Base-by-base conservation (phyloP, 2,329 filamentous ascomycete species). In the Fusarium liriodendri region DNA sequence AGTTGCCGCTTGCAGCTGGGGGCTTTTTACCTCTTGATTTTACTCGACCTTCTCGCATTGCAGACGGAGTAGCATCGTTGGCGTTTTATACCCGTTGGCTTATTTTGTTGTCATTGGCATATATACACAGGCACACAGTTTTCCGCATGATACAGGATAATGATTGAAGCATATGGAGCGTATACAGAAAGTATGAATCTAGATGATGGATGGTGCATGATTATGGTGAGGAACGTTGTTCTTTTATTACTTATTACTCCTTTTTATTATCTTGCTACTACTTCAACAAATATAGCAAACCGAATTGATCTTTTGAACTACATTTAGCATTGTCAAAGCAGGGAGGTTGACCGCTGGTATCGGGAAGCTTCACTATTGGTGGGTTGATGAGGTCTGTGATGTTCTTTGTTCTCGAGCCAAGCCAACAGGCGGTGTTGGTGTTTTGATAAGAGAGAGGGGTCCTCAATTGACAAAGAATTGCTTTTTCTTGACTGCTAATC, bases 41-140 rank as follows among this genome's bases (percentile, higher is more conserved):
- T 33, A 25, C 38, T 52, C 37, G 27, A 58, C 32, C 62, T 69
- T 62, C 61, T 70, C 65, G 68, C 72, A 78, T 76, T 71, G 70
- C 73, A 72, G 66, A 71, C 69, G 74, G 74, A 72, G 74, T 66
- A 76, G 77, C 80, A 82, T 82, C 72, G 72, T 77, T 76, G 80
- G 80, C 80, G 80, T 82, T 82, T 67, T 80, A 82, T 82, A 82
- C 80, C 80, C 80, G 77, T 72, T 79, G 76, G 67, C 64, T 75
- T 77, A 37, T 73, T 77, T 72, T 62, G 14, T 61, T 50, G 64
- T 63, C 58, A 60, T 68, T 71, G 67, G 72, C 69, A 71, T 73
- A 67, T 72, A 75, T 75, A 76, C 71, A 66, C 38, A 60, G 33
- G 74, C 73, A 74, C 73, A 66, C 38, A 47, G 67, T 52, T 59